Conservation (phyloP, 163 green algal species). For the Scenedesmus sp. region DNA sequence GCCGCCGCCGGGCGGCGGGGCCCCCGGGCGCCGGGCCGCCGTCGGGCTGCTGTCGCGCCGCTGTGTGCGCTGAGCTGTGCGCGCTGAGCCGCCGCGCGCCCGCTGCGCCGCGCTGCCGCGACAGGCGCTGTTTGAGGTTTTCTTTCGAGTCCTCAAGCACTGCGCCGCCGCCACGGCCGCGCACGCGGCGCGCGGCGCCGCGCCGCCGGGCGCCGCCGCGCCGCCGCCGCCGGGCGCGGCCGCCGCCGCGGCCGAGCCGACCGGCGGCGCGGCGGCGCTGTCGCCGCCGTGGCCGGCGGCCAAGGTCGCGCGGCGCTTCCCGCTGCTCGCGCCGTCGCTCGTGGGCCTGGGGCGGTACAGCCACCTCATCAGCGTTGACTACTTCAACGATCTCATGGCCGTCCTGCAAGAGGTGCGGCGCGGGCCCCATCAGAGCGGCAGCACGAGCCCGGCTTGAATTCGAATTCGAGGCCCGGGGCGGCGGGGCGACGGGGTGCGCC, state of each 20-base stretch:
- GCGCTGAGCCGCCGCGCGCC: too few species aligned
- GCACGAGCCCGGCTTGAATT: too few species aligned
- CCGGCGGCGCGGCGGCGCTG: neutral
- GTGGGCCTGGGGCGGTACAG: conserved; percentile 78
- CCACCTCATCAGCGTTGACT: conserved; percentile 87
- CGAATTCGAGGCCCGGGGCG: too few species aligned
- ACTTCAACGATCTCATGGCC: conserved; percentile 74
- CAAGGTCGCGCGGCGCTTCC: conserved; percentile 62
- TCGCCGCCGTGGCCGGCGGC: conserved; percentile 30
- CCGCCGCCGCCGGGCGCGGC: neutral
- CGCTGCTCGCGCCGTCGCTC: conserved; percentile 79
- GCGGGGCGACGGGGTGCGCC: too few species aligned
- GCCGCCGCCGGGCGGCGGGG: too few species aligned
- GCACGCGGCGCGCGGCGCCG: neutral
- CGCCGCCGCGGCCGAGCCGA: neutral
- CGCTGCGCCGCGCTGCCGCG: too few species aligned
- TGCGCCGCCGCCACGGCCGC: conserved; percentile 46
- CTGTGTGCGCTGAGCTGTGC: too few species aligned
- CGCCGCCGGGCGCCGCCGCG: neutral
- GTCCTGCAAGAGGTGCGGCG: conserved; percentile 49
- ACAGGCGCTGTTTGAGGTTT: conserved; percentile 88
- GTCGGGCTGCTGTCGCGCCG: too few species aligned
- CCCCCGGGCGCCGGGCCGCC: too few species aligned
- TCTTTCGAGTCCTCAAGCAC: conserved; percentile 92
- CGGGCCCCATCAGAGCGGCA: too few species aligned